Evolutionary conservation across 768 basidiomycete genomes (phyloP).

Genomic region (Amanita rubescens): DNA sequence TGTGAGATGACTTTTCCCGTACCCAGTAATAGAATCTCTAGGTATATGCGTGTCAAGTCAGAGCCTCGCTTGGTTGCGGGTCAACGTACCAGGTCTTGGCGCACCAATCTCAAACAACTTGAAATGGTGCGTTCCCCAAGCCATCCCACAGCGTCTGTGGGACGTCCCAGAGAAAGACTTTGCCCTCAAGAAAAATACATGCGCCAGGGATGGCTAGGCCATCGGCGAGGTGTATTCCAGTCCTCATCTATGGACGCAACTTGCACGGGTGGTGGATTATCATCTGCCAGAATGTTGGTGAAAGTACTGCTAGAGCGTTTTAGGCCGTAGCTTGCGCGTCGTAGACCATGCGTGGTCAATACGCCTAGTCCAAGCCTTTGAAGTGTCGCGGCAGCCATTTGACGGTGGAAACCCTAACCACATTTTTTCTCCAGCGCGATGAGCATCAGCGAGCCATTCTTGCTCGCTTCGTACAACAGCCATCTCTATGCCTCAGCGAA

Average conservation of each 20-base stretch:
- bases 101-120: constrained; percentile 74
- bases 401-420: constrained; percentile 6
- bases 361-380: constrained; percentile 1
- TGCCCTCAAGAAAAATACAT: constrained; percentile 79
- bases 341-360: background rate
- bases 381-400: background rate
- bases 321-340: background rate
- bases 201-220: constrained; percentile 73
- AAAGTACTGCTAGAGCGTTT: constrained; percentile 28
- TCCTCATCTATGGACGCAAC: constrained; percentile 54
- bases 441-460: constrained; percentile 29
- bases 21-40: constrained; percentile 88
- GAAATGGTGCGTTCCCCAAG: constrained; percentile 71
- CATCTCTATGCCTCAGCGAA: constrained; percentile 3
- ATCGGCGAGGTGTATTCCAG: constrained; percentile 68
- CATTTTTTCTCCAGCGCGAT: background rate
- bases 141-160: constrained; percentile 52
- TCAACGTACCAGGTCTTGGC: constrained; percentile 73
- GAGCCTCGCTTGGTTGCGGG: background rate
- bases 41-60: background rate
- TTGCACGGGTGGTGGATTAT: constrained; percentile 60
- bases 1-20: constrained; percentile 70
- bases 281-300: constrained; percentile 70
- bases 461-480: constrained; percentile 27
- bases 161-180: constrained; percentile 88